phyloP scores from a whole-genome alignment of 2,329 filamentous ascomycete species.

The Sarocladiaceae sp. region DNA sequence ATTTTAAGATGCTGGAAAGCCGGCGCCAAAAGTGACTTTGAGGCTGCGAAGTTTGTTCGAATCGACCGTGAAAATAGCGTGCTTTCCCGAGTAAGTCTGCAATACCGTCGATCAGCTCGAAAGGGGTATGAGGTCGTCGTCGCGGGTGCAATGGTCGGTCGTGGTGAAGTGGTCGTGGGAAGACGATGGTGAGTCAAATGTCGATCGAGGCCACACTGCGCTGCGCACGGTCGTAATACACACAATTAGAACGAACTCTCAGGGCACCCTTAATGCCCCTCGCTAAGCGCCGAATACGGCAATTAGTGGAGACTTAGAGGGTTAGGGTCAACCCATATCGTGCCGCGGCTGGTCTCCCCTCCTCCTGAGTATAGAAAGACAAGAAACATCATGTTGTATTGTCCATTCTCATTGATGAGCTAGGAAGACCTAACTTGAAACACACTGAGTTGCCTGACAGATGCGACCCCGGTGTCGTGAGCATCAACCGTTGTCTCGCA shows the following conservation, averaged over 20 bases:
- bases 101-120: background rate
- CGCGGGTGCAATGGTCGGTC: background rate
- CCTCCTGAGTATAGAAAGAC: too few relatives aligned
- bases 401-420: too few relatives aligned
- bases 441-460: too few relatives aligned
- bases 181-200: conserved; percentile 8
- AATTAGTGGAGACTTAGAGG: background rate
- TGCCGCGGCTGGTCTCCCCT: too few relatives aligned
- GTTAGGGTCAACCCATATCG: too few relatives aligned
- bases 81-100: background rate
- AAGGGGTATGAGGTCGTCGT: background rate
- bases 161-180: background rate
- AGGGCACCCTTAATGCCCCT: background rate
- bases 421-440: too few relatives aligned
- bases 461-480: too few relatives aligned
- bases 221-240: too few relatives aligned
- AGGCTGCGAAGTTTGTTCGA: background rate
- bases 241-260: background rate
- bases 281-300: background rate
- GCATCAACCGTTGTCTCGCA: too few relatives aligned
- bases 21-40: conserved; percentile 4
- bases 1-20: conserved; percentile 5
- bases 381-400: too few relatives aligned
- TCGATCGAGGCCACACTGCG: conserved; percentile 2
- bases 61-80: too few relatives aligned